Evolutionary conservation across 768 basidiomycete genomes (phyloP), one percentile per base, ranked within the genome.

Genomic region (Gelatoporia subvermispora): DNA sequence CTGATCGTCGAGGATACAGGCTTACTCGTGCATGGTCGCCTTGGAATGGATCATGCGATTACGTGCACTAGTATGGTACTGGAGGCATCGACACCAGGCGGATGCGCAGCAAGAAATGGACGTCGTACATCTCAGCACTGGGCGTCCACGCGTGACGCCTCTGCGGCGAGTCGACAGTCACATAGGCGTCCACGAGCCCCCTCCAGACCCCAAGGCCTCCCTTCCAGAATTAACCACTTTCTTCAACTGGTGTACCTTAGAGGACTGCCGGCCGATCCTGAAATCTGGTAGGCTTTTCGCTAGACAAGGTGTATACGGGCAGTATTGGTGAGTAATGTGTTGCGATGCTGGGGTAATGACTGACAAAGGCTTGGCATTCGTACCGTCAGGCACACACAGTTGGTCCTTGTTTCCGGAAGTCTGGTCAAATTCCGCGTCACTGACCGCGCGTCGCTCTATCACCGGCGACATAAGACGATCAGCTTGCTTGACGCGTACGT

Each of bases 211-310:
- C 15, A 78, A 79, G 20, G 70, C 73, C 9, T 72, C 77, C 8
- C 68, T 81, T 35, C 76, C 82, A 3, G 76, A 79, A 11, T 68
- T 93, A 41, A 70, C 76, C 41, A 71, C 75, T 0, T 64, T 93
- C 39, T 93, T 88, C 73, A 88, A 88, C 57, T 93, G 90, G 93
- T 97, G 95, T 60, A 73, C 85, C 2, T 63, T 94, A 52, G 79
- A 86, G 34, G 82, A 80, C 1, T 97, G 95, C 59, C 78, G 81
- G 50, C 75, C 89, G 4, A 80, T 94, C 41, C 63, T 83, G 35
- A 84, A 83, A 59, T 73, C 79, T 8, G 91, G 92, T 0, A 82
- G 84, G 42, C 62, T 91, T 35, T 93, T 79, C 56, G 77, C 82
- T 61, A 78, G 84, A 57, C 75, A 78, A 53, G 88, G 88, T 8